A percentile compares a stretch with the other conserved stretches of the same genome.
phyloP scores from a whole-genome alignment of 441 rosid species.

The Mallotus japonicus region DNA sequence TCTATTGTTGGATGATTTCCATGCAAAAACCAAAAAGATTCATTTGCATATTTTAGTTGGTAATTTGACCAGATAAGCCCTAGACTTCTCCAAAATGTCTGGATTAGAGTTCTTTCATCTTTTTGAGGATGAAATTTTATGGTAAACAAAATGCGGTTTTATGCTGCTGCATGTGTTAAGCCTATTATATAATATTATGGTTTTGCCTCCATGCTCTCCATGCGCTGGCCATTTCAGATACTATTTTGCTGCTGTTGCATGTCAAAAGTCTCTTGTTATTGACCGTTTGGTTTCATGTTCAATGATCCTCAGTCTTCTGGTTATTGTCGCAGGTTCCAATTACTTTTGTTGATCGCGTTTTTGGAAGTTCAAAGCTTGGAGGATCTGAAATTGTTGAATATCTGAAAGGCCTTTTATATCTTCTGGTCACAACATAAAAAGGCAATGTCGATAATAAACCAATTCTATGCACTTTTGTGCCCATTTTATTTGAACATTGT shows the following conservation, averaged over 20 bases:
- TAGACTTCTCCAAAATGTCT: not conserved
- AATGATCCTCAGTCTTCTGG: not conserved
- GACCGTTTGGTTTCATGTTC: too few species aligned
- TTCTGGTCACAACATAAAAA: slow-evolving; percentile 68
- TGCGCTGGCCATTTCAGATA: not conserved
- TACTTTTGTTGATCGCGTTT: slow-evolving; percentile 88
- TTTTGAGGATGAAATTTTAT: not conserved
- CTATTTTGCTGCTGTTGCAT: not conserved
- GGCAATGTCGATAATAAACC: not conserved
- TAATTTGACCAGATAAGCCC: not conserved
- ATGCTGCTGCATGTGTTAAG: not conserved
- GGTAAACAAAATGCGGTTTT: not conserved
- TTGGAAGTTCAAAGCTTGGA: slow-evolving; percentile 95
- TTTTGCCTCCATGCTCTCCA: not conserved
- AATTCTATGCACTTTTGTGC: not conserved
- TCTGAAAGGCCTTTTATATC: slow-evolving; percentile 84
- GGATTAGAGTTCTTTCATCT: not conserved
- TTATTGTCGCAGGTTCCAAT: slow-evolving; percentile 75
- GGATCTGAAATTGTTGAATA: slow-evolving; percentile 97
- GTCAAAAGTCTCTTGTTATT: not conserved
- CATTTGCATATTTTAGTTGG: not conserved
- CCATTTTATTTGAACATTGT: not conserved
- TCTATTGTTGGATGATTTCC: not conserved
- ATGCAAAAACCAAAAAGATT: not conserved
- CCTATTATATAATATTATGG: not conserved